A percentile compares a stretch with the other conserved stretches of the same genome.
Evolutionary conservation across 2,329 filamentous ascomycete species (phyloP).

Genomic region (Colletotrichum sp.): DNA sequence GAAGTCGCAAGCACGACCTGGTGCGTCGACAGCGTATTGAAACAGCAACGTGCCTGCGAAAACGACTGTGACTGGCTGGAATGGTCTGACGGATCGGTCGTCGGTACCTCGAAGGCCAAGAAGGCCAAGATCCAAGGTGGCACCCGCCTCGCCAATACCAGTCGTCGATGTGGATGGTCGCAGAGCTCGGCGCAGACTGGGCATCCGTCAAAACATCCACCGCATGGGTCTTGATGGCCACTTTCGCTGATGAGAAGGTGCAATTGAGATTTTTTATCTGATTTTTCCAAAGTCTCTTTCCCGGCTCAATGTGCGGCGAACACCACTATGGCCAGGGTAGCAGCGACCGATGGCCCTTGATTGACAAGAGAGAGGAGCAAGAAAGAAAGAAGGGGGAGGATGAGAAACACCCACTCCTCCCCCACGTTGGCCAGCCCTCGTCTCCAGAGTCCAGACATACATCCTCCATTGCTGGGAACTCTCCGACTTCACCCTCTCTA

Average conservation of each 20-base stretch:
- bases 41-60: constrained; percentile 9
- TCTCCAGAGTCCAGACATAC: neutral
- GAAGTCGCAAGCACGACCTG: neutral
- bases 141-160: constrained; percentile 8
- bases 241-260: neutral
- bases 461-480: neutral
- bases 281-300: neutral
- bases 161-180: constrained; percentile 1
- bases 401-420: neutral
- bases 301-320: neutral
- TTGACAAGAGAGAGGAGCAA: neutral
- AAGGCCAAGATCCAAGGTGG: constrained; percentile 8
- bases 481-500: neutral
- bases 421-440: neutral
- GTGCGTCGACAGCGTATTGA: neutral
- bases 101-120: constrained; percentile 16
- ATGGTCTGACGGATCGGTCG: neutral
- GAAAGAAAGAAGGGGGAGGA: neutral
- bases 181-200: constrained; percentile 17
- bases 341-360: neutral
- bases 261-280: neutral
- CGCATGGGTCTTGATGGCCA: neutral
- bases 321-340: neutral
- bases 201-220: constrained; percentile 18
- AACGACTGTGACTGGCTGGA: neutral